A percentile compares a stretch with the other conserved stretches of the same genome.
phyloP scores from a whole-genome alignment of 805 yeast genomes.

The Grigorovia yakushimaensis region DNA sequence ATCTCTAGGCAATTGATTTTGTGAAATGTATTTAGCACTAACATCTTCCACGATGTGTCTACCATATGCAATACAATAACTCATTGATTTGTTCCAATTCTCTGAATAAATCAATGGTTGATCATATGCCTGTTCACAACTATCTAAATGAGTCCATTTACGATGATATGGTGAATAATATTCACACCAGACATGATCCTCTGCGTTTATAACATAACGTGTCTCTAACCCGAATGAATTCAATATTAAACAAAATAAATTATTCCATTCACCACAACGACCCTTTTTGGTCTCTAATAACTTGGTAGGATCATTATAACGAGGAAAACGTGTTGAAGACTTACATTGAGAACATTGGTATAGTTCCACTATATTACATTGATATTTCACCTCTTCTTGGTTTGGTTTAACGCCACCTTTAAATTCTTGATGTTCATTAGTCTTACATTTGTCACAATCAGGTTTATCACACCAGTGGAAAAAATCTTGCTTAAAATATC shows the following conservation, averaged over 20 bases:
- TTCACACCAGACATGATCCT: slow-evolving; percentile 97
- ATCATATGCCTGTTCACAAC: slow-evolving; percentile 81
- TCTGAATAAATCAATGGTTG: slow-evolving; percentile 65
- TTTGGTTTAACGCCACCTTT: slow-evolving; percentile 37
- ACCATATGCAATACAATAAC: slow-evolving; percentile 68
- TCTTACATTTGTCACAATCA: slow-evolving; percentile 43
- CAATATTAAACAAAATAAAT: slow-evolving; percentile 63
- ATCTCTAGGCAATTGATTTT: slow-evolving; percentile 39
- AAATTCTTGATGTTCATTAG: slow-evolving; percentile 29
- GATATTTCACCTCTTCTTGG: slow-evolving; percentile 34
- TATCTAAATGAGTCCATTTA: slow-evolving; percentile 83
- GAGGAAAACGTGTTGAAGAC: slow-evolving; percentile 48
- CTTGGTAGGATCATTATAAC: slow-evolving; percentile 60
- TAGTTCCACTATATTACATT: slow-evolving; percentile 51
- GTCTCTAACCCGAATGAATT: slow-evolving; percentile 55
- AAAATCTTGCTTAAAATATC: slow-evolving; percentile 70
- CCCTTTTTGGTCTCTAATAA: slow-evolving; percentile 59
- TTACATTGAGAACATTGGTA: slow-evolving; percentile 52
- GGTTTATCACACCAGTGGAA: slow-evolving; percentile 79
- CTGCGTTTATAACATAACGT: slow-evolving; percentile 77
- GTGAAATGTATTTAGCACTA: slow-evolving; percentile 50
- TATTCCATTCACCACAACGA: slow-evolving; percentile 95
- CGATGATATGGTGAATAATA: slow-evolving; percentile 50
- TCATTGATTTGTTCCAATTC: slow-evolving; percentile 94
- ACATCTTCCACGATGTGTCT: slow-evolving; percentile 59